phyloP scores from a whole-genome alignment of 2,329 filamentous ascomycete genomes.

The Nemania serpens region DNA sequence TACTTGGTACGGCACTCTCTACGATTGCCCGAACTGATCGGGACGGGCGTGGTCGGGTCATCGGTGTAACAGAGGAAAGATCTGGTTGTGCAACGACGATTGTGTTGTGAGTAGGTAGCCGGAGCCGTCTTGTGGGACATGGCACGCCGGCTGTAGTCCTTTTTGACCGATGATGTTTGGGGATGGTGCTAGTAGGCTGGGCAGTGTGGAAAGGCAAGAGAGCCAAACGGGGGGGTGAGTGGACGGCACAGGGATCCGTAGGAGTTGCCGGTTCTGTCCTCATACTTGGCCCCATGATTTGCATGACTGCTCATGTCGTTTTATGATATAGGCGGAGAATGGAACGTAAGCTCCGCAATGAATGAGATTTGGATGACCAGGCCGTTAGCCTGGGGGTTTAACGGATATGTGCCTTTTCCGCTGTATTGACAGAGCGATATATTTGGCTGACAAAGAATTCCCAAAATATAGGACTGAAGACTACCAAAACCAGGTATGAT shows the following conservation, averaged over 20 bases:
- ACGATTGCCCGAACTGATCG: constrained; percentile 46
- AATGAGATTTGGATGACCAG: constrained; percentile 14
- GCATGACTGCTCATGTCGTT: constrained; percentile 21
- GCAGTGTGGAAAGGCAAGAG: constrained; percentile 33
- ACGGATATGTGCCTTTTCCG: constrained; percentile 4
- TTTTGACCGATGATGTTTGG: constrained; percentile 35
- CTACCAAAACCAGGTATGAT: neutral
- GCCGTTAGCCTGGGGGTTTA: constrained; percentile 2
- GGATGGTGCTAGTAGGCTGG: constrained; percentile 27
- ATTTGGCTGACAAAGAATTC: neutral
- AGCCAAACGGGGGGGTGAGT: constrained; percentile 31
- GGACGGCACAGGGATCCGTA: constrained; percentile 34
- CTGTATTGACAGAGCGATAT: constrained; percentile 2
- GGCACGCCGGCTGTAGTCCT: constrained; percentile 30
- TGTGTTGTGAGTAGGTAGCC: constrained; percentile 36
- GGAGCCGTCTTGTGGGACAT: constrained; percentile 39
- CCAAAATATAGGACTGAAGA: neutral
- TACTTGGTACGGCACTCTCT: constrained; percentile 40
- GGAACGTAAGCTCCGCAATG: constrained; percentile 20
- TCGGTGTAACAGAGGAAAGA: constrained; percentile 37
- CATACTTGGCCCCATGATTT: constrained; percentile 34
- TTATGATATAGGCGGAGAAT: constrained; percentile 21
- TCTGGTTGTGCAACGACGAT: constrained; percentile 35
- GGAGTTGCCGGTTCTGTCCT: constrained; percentile 33
- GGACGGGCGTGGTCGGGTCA: constrained; percentile 42